Evolutionary conservation across 495 filamentous ascomycete species (phyloP), one percentile per base, ranked within the genome.

Genomic region (Xylaria intraflava): DNA sequence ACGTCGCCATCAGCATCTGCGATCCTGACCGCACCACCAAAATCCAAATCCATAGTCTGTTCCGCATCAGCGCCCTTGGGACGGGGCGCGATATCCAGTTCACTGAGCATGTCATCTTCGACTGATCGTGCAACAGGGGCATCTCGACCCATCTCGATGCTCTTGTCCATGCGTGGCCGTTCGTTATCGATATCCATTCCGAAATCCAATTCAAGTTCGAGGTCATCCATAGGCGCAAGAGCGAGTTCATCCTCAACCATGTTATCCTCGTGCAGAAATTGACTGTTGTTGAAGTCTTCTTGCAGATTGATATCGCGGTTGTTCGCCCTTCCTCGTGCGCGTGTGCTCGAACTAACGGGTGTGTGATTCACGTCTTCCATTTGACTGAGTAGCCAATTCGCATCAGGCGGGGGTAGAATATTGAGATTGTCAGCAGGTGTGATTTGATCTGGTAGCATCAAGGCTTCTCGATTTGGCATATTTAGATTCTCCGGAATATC

Each of bases 401-500:
- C 80, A 65, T 89, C 88, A 36, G 89, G 81, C 46, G 87, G 79
- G 0, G 75, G 78, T 30, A 78, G 67, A 57, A 79, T 69, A 52
- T 78, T 80, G 51, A 95, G 83, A 57, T 95, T 79, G 60, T 96
- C 91, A 26, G 89, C 82, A 58, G 94, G 89, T 17, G 91, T 95
- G 49, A 96, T 80, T 33, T 85, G 83, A 75, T 96, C 91, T 8
- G 89, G 89, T 40, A 96, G 78, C 62, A 86, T 87, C 52, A 89
- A 81, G 27, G 82, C 81, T 62, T 84, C 86, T 39, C 79, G 86
- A 55, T 82, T 80, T 22, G 72, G 82, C 51, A 83, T 75, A 56
- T 71, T 79, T 29, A 77, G 57, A 50, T 83, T 86, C 23, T 80
- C 77, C n/a, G 85, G 83, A 57, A 89, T 76, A 69, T 90, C 86